These are phyloP conservation scores for Sclerotinia borealis DNA, from an alignment of 2,329 filamentous ascomycete genomes.

Conservation along the genomic window DNA sequence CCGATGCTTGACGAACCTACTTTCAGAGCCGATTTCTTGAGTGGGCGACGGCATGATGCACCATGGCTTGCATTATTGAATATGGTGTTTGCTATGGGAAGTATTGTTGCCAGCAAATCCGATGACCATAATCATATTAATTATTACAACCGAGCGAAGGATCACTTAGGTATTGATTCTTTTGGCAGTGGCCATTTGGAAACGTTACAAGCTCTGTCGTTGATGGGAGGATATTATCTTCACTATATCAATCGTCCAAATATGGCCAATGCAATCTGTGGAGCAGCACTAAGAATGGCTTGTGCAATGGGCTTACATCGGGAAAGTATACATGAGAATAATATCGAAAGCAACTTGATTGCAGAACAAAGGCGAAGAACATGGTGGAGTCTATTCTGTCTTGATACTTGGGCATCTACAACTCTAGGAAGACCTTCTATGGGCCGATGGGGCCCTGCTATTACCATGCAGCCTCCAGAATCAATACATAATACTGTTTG, in stretches of 20 bases:
- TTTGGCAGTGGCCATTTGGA: constrained; percentile 68
- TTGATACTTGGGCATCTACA: constrained; percentile 69
- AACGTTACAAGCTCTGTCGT: constrained; percentile 62
- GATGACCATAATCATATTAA: constrained; percentile 61
- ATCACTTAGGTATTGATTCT: constrained; percentile 59
- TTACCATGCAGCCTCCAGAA: constrained; percentile 58
- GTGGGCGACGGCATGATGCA: constrained; percentile 56
- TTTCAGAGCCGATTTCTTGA: constrained; percentile 60
- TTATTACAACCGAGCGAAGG: constrained; percentile 64
- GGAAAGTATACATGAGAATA: constrained; percentile 42
- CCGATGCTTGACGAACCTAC: constrained; percentile 68
- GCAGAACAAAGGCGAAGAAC: constrained; percentile 59
- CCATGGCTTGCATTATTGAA: constrained; percentile 69
- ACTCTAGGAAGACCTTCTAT: constrained; percentile 66
- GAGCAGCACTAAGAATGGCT: constrained; percentile 68
- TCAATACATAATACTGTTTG: constrained; percentile 30
- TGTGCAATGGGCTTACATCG: constrained; percentile 66
- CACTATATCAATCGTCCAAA: constrained; percentile 74
- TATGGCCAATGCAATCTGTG: constrained; percentile 67
- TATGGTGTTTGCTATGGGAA: constrained; percentile 71
- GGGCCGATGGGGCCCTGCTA: constrained; percentile 60
- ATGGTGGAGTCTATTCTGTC: constrained; percentile 70
- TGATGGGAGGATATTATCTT: constrained; percentile 71
- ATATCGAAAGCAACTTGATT: constrained; percentile 32
- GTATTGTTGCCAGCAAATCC: constrained; percentile 56